These are phyloP conservation scores for Leccinum sublutescens DNA, from an alignment of 768 basidiomycete genomes.

Conservation along the genomic window DNA sequence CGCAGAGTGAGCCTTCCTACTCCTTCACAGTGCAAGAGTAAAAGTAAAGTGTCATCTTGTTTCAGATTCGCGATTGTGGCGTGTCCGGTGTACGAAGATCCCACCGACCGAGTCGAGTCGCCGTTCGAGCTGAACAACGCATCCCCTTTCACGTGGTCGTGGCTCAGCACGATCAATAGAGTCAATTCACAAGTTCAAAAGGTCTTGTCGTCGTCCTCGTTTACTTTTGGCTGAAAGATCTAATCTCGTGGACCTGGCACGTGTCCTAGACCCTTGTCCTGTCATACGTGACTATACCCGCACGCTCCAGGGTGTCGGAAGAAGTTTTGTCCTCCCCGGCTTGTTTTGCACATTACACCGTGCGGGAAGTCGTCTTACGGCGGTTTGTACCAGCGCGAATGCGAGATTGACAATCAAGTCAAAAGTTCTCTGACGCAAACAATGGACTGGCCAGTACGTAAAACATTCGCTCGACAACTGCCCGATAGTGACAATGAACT, in stretches of 20 bases:
- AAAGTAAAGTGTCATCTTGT: neutral
- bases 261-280: conserved; percentile 76
- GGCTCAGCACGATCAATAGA: conserved; percentile 95
- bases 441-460: neutral
- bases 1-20: conserved; percentile 69
- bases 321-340: conserved; percentile 65
- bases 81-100: conserved; percentile 87
- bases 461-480: neutral
- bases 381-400: conserved; percentile 91
- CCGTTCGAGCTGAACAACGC: conserved; percentile 64
- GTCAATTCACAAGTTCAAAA: conserved; percentile 98
- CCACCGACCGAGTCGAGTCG: conserved; percentile 63
- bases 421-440: neutral
- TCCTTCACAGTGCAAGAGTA: no score
- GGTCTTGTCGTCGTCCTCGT: conserved; percentile 50
- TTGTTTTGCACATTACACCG: conserved; percentile 70
- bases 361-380: conserved; percentile 81
- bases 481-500: neutral
- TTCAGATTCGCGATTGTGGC: conserved; percentile 87
- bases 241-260: conserved; percentile 3
- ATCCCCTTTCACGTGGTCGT: conserved; percentile 84
- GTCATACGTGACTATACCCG: conserved; percentile 90
- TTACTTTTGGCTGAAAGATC: neutral
- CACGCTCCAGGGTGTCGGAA: conserved; percentile 53
- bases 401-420: conserved; percentile 58